Evolutionary conservation across 352 stramenopile species (phyloP).

Genomic region (Proteromonas lacertae): DNA sequence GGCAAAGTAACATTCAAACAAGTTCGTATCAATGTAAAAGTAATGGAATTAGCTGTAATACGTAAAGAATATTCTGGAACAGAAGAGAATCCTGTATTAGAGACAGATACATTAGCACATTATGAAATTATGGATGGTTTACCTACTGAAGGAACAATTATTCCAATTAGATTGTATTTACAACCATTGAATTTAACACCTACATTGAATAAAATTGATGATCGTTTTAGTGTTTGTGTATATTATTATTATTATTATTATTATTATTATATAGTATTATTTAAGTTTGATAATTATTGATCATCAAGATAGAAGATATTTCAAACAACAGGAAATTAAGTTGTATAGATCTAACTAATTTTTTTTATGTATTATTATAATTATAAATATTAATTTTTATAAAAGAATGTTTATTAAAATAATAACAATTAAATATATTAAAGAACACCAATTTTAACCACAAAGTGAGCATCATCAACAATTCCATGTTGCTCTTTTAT

Average conservation of each 20-base stretch:
- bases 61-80: slow-evolving; percentile 53
- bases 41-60: slow-evolving; percentile 89
- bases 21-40: slow-evolving; percentile 93
- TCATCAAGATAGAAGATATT: slow-evolving; percentile 92
- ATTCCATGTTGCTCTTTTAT: no score
- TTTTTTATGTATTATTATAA: slow-evolving; percentile 4
- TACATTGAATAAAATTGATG: no score
- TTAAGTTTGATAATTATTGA: slow-evolving; percentile 93
- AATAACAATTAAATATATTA: no score
- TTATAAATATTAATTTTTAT: not conserved
- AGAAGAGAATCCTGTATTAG: slow-evolving; percentile 34
- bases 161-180: slow-evolving; percentile 80
- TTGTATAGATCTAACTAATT: slow-evolving; percentile 48
- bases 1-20: slow-evolving; percentile 90
- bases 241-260: slow-evolving; percentile 30
- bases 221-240: no score
- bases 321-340: slow-evolving; percentile 95
- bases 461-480: no score
- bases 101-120: slow-evolving; percentile 80
- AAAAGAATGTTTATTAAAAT: no score
- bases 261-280: slow-evolving; percentile 43
- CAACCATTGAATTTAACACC: slow-evolving; percentile 21
- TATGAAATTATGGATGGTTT: slow-evolving; percentile 97
- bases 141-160: slow-evolving; percentile 67
- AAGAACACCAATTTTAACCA: no score